Base-by-base conservation (phyloP, 2,329 filamentous ascomycete genomes). In the Ceratocystis albifundus region DNA sequence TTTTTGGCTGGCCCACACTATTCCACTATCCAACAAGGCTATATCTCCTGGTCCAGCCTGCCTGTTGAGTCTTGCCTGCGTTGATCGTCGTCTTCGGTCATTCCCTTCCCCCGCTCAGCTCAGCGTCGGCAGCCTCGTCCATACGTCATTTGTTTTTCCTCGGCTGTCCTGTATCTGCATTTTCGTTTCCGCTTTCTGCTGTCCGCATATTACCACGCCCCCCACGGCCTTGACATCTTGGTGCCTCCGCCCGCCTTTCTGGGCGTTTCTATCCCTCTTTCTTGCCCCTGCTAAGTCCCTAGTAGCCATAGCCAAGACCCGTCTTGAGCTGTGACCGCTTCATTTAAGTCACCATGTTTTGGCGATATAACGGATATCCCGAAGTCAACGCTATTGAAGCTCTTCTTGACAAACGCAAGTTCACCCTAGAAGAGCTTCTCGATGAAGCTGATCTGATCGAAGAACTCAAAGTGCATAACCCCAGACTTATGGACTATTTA, bases 311-410 rank as follows among this genome's bases (percentile, higher is more conserved):
- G 53, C 32, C 28, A 59, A 59, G 53, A 62, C 69, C 71, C 70
- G 69, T 71, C 71, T 72, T 71, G 74, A 71, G 73, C 72, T 70
- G 72, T 72, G 71, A 72, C 71, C 69, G 41, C 28, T 25, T 45
- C 48, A 44, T 28, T 20, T 28, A n/a, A 53, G 36, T 25, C 86
- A 93, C 77, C 80, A 99, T 99, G 94, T 99, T 99, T 79, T 99
- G 94, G 94, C 88, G 93, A 79, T 99, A 97, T 83, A 93, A 94
- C 83, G 91, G 91, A 74, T 97, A 97, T 83, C 90, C 92, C 82
- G 96, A 90, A 82, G 88, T 96, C 78, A 96, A 93, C 73, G 88
- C 92, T 74, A 90, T 99, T 77, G 94, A 97, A 78, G 91, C 88
- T 71, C 89, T 99, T 74, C 90, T 99, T 75, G 94, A 99, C 75